Base-by-base conservation (phyloP, 2,329 filamentous ascomycete genomes). In the Mariannaea sp. region DNA sequence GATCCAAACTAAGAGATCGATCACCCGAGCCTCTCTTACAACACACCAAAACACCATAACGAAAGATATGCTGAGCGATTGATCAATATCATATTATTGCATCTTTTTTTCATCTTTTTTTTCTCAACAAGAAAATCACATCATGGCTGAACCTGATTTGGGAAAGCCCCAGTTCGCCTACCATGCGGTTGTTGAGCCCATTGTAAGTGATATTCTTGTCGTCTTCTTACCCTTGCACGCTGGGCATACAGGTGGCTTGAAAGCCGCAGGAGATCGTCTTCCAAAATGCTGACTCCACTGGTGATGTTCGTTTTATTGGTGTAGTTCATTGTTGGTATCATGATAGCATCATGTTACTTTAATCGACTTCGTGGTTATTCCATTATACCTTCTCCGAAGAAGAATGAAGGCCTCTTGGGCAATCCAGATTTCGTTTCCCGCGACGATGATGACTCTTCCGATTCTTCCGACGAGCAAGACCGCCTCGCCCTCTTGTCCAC, bases 261-360 rank as follows among this genome's bases (percentile, higher is more conserved):
- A n/a, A n/a, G n/a, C n/a, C n/a, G n/a, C n/a, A n/a, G n/a, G n/a
- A n/a, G n/a, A n/a, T n/a, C n/a, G n/a, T n/a, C n/a, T n/a, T n/a
- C n/a, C n/a, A n/a, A n/a, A n/a, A n/a, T n/a, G n/a, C n/a, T n/a
- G n/a, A n/a, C n/a, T n/a, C n/a, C n/a, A n/a, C n/a, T n/a, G n/a
- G n/a, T n/a, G n/a, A n/a, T n/a, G n/a, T n/a, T n/a, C n/a, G n/a
- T n/a, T n/a, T n/a, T n/a, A n/a, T n/a, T 38, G 42, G 12, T 24
- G 16, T 24, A 68, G 65, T 53, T 65, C 9, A 65, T 68, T 29
- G 63, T 68, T 2, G 57, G 61, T 40, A 60, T 68, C 52, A 68
- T 68, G 65, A 9, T 68, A n/a, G 60, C 48, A 2, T 62, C 65
- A 4, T 68, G 65, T 46, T 68, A 68, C 58, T 30, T 68, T 22